Evolutionary conservation across 2,329 filamentous ascomycete species (phyloP).

Genomic region (Penicillium sp.): DNA sequence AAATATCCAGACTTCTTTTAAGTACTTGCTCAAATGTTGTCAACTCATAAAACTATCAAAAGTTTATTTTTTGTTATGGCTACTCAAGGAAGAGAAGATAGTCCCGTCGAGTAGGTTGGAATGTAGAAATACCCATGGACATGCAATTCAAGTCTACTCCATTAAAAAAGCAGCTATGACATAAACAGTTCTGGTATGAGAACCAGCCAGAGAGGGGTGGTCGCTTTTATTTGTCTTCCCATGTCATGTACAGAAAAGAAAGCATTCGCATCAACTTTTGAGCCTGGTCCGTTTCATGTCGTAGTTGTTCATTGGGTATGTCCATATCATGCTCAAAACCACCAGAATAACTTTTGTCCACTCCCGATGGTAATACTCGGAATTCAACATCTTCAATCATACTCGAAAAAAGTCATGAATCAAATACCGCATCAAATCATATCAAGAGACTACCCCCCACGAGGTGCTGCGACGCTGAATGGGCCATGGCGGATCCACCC

Average conservation of each 20-base stretch:
- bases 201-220: conserved; percentile 17
- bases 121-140: not conserved
- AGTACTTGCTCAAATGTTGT: no score
- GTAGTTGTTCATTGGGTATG: conserved; percentile 30
- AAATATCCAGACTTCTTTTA: no score
- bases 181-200: conserved; percentile 23
- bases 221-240: conserved; percentile 15
- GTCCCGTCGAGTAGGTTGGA: not conserved
- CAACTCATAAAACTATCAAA: no score
- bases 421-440: conserved; percentile 9
- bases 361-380: conserved; percentile 19
- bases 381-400: conserved; percentile 12
- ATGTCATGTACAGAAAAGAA: conserved; percentile 32
- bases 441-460: not conserved
- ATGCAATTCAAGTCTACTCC: conserved; percentile 13
- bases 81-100: not conserved
- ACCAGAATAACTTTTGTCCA: conserved; percentile 22
- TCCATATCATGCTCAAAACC: conserved; percentile 25
- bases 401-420: conserved; percentile 5
- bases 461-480: not conserved
- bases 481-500: not conserved
- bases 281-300: conserved; percentile 26
- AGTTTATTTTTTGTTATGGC: no score
- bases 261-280: conserved; percentile 11
- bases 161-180: conserved; percentile 21